A percentile compares a stretch with the other conserved stretches of the same genome.
Conservation (phyloP, 257 asterid species). For the Leonotis leonurus region DNA sequence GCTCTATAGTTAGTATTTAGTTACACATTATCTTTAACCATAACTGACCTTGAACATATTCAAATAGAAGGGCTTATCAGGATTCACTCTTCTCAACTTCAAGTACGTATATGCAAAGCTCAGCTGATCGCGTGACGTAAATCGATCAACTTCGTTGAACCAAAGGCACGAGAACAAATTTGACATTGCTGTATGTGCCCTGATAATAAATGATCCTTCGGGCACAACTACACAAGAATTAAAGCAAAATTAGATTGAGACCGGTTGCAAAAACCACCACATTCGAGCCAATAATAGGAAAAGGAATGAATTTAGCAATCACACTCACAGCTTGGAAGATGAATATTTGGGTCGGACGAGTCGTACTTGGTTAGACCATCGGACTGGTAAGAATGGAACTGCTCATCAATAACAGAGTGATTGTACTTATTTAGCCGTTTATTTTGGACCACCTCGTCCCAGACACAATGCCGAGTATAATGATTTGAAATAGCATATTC, state of each 20-base stretch:
- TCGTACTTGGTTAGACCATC: conserved; percentile 86
- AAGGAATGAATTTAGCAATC: conserved; percentile 8
- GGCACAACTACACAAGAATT: conserved; percentile 55
- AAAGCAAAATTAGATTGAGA: not conserved
- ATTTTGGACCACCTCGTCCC: conserved; percentile 92
- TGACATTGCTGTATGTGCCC: conserved; percentile 89
- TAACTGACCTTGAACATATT: conserved; percentile 79
- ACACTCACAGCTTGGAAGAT: conserved; percentile 80
- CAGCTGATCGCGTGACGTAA: conserved; percentile 89
- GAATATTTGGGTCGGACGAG: conserved; percentile 48
- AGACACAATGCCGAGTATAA: conserved; percentile 84
- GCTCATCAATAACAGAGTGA: conserved; percentile 76
- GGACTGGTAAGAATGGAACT: conserved; percentile 63
- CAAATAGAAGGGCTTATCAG: conserved; percentile 47
- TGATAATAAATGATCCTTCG: conserved; percentile 85
- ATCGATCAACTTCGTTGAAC: conserved; percentile 86
- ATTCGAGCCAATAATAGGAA: conserved; percentile 8
- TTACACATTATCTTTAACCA: too few relatives aligned
- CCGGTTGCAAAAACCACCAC: not conserved
- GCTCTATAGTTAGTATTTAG: too few relatives aligned
- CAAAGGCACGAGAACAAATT: conserved; percentile 91
- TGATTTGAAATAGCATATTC: conserved; percentile 92
- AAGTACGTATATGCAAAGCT: conserved; percentile 84
- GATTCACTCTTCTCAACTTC: conserved; percentile 73
- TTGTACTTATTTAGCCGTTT: conserved; percentile 82